A percentile compares a stretch with the other conserved stretches of the same genome.
These are phyloP conservation scores for Penicillium ochrochloron DNA, from an alignment of 495 filamentous ascomycete species.

Conservation along the genomic window DNA sequence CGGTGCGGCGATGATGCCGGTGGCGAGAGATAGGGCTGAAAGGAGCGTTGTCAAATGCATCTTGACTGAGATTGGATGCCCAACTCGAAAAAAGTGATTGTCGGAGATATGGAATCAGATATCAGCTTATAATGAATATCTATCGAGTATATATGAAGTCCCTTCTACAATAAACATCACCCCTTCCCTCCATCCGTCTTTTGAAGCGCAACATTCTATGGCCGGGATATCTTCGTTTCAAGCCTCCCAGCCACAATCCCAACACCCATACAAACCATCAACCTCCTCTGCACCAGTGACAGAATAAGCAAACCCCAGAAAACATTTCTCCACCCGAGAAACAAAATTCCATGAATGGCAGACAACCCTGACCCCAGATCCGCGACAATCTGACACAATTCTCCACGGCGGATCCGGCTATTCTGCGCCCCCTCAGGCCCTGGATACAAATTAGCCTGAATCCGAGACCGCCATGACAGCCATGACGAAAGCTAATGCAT, in stretches of 20 bases:
- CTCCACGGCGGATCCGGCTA: not conserved
- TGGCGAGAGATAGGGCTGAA: conserved; percentile 19
- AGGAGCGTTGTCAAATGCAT: conserved; percentile 6
- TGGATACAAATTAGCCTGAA: not conserved
- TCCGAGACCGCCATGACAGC: not conserved
- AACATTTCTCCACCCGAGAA: conserved; percentile 8
- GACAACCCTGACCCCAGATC: not conserved
- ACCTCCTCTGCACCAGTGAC: not conserved
- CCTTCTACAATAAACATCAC: not conserved
- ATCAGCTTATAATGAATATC: not conserved
- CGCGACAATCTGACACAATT: conserved; percentile 4
- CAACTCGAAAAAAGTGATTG: not conserved
- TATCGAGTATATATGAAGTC: conserved; percentile 1
- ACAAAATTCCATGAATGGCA: conserved; percentile 22
- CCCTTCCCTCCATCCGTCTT: not conserved
- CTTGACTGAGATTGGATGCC: not conserved
- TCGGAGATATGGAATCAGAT: not conserved
- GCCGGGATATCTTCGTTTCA: conserved; percentile 18
- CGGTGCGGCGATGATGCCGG: conserved; percentile 17
- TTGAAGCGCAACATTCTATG: not conserved
- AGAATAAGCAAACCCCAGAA: not conserved
- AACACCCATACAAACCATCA: not conserved
- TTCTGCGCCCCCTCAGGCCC: not conserved
- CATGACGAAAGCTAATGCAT: not conserved
- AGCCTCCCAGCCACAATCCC: not conserved